Conservation (phyloP, 352 stramenopile species). For the Phytophthora capsici region DNA sequence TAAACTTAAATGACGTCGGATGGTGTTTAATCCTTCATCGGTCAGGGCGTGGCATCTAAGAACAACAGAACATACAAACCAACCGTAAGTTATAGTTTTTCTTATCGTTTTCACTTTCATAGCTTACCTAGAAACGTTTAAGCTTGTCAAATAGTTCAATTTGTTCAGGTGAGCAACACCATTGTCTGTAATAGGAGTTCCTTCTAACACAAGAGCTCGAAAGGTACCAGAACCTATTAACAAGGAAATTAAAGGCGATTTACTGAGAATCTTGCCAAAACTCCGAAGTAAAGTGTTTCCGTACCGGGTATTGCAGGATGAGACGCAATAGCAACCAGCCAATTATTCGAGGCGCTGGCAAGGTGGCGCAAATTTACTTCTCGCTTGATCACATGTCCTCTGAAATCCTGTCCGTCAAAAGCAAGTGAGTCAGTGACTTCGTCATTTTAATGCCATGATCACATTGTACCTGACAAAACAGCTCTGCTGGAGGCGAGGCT, state of each 20-base stretch:
- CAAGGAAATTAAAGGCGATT: not conserved
- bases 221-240: constrained; percentile 12
- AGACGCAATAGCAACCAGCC: constrained; percentile 39
- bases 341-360: constrained; percentile 39
- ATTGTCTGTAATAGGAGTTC: constrained; percentile 38
- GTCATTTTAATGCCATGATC: not conserved
- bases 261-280: not conserved
- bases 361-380: constrained; percentile 37
- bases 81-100: not conserved
- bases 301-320: constrained; percentile 12
- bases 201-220: constrained; percentile 31
- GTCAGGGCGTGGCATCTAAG: constrained; percentile 54
- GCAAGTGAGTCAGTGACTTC: not conserved
- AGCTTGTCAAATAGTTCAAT: constrained; percentile 35
- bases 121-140: constrained; percentile 40
- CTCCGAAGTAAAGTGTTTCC: not conserved
- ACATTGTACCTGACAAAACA: constrained; percentile 45
- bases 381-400: constrained; percentile 27
- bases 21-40: constrained; percentile 52
- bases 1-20: constrained; percentile 52
- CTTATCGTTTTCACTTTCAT: no score
- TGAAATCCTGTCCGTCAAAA: constrained; percentile 29
- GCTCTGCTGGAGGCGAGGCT: constrained; percentile 25
- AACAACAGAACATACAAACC: not conserved
- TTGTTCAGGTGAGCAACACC: constrained; percentile 29